A percentile compares a stretch with the other conserved stretches of the same genome.
Evolutionary conservation across 1,284 basidiomycete species (phyloP).

Genomic region (Athelia sp.): DNA sequence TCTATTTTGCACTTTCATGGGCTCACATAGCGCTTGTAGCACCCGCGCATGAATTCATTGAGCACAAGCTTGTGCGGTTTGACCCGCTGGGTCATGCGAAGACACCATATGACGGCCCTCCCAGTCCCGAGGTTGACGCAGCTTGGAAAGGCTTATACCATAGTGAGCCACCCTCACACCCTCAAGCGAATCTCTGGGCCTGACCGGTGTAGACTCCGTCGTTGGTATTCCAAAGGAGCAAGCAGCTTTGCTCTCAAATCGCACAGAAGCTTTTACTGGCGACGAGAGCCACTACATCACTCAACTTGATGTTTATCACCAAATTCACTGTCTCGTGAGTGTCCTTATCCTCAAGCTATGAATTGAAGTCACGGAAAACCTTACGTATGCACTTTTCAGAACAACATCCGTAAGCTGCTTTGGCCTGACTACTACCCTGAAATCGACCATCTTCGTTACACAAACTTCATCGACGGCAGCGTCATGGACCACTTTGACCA

Average conservation of each 20-base stretch:
- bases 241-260: slow-evolving; percentile 15
- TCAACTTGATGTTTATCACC: not conserved
- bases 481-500: slow-evolving; percentile 11
- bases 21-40: too few species aligned
- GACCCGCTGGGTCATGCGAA: too few species aligned
- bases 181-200: not conserved
- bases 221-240: slow-evolving; percentile 16
- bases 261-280: slow-evolving; percentile 17
- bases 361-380: slow-evolving; percentile 6
- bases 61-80: too few species aligned
- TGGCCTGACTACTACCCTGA: slow-evolving; percentile 10
- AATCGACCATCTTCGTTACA: too few species aligned
- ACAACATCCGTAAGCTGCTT: slow-evolving; percentile 12
- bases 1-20: too few species aligned
- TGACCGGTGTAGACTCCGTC: slow-evolving; percentile 12
- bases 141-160: slow-evolving; percentile 17
- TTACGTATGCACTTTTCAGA: slow-evolving; percentile 1
- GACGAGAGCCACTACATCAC: slow-evolving; percentile 17
- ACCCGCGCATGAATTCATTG: too few species aligned
- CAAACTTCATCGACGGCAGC: slow-evolving; percentile 9
- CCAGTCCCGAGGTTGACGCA: slow-evolving; percentile 16
- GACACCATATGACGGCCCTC: slow-evolving; percentile 12
- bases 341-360: slow-evolving; percentile 6
- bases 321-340: not conserved
- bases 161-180: slow-evolving; percentile 10